phyloP scores from a whole-genome alignment of 78 protist species.

The Dictyostelium capitatum region DNA sequence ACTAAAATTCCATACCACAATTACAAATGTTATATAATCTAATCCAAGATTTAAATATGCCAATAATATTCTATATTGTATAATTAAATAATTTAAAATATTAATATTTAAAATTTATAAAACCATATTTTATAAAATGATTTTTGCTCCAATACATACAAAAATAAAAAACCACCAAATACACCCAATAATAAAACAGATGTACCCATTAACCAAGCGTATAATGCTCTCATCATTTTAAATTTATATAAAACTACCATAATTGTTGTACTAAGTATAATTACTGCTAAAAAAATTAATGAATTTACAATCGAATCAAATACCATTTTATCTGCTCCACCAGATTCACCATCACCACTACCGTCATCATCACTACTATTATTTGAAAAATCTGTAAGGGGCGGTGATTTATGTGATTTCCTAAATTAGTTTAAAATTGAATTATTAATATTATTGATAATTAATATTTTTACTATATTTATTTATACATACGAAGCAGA shows the following conservation, averaged over 20 bases:
- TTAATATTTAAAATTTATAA: not conserved
- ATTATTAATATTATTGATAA: not conserved
- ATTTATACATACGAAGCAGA: not conserved
- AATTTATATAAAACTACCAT: constrained; percentile 82
- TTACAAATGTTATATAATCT: constrained; percentile 81
- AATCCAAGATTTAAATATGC: constrained; percentile 55
- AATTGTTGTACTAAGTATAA: constrained; percentile 71
- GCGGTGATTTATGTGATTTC: not conserved
- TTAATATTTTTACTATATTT: not conserved
- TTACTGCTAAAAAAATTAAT: constrained; percentile 57
- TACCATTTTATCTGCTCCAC: constrained; percentile 35
- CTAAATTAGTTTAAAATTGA: not conserved
- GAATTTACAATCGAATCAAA: constrained; percentile 63
- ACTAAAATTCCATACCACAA: constrained; percentile 94
- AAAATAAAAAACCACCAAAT: constrained; percentile 79
- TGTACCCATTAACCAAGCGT: constrained; percentile 84
- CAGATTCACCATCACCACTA: not conserved
- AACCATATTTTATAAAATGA: too few species aligned
- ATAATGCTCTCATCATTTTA: constrained; percentile 74
- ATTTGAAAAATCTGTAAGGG: not conserved
- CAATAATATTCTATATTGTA: constrained; percentile 28
- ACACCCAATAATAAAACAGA: constrained; percentile 73
- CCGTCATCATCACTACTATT: constrained; percentile 24
- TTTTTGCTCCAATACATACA: constrained; percentile 23
- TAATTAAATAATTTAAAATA: not conserved